Evolutionary conservation across 331 rosid genomes (phyloP).

Genomic region (Stylosanthes scabra): DNA sequence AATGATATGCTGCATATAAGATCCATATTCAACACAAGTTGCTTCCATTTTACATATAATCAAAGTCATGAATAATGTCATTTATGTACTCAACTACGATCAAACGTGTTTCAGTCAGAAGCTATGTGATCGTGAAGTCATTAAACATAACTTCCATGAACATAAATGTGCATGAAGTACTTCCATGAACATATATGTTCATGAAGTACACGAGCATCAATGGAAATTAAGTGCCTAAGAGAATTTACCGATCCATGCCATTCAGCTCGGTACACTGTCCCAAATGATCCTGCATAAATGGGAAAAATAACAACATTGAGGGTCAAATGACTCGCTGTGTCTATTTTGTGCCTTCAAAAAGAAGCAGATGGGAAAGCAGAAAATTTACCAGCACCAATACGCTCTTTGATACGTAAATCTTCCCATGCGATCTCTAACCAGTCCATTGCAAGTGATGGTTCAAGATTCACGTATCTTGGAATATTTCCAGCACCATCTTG

Average conservation of each 20-base stretch:
- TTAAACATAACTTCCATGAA: conserved; percentile 10
- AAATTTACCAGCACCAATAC: conserved; percentile 92
- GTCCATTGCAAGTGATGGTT: conserved; percentile 99
- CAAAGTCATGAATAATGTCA: conserved; percentile 2
- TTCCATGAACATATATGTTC: conserved; percentile 3
- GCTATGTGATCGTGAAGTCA: neutral
- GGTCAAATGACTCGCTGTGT: neutral
- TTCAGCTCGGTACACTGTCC: conserved; percentile 93
- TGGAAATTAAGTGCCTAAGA: neutral
- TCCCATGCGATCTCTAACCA: conserved; percentile 99
- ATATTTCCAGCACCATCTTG: conserved; percentile 48
- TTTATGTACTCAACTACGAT: neutral
- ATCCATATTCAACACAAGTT: conserved; percentile 14
- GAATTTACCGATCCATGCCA: conserved; percentile 97
- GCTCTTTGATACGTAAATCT: conserved; percentile 87
- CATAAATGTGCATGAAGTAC: conserved; percentile 15
- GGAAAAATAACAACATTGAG: conserved; percentile 20
- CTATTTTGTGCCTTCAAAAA: neutral
- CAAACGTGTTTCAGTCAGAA: conserved; percentile 1
- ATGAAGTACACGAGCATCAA: conserved; percentile 17
- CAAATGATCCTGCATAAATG: conserved; percentile 83
- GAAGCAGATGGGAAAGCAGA: conserved; percentile 21
- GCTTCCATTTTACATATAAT: conserved; percentile 2
- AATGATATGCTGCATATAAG: neutral
- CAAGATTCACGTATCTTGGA: conserved; percentile 78